A percentile compares a stretch with the other conserved stretches of the same genome.
phyloP scores from a whole-genome alignment of 1,139 yeast species.

The Maudiozyma humilis region DNA sequence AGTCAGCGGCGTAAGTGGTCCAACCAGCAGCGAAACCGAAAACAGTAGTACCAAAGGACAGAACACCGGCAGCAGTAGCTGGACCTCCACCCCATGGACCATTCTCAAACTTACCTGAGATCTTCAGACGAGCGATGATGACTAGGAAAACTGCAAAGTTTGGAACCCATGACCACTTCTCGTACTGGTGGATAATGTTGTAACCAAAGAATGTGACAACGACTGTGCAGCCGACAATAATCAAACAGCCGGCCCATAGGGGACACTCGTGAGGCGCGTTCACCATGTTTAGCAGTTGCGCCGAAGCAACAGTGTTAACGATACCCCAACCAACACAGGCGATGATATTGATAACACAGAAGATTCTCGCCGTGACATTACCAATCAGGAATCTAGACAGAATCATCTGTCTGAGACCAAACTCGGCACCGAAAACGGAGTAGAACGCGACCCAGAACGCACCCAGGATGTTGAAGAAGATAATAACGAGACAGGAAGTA shows the following conservation, averaged over 20 bases:
- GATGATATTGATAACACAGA: conserved; percentile 67
- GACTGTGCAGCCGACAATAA: conserved; percentile 59
- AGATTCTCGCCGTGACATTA: conserved; percentile 61
- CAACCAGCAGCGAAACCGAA: conserved; percentile 91
- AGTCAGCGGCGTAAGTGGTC: conserved; percentile 88
- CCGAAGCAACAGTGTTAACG: conserved; percentile 84
- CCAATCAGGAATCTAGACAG: conserved; percentile 74
- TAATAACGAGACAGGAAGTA: conserved; percentile 44
- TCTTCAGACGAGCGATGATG: conserved; percentile 67
- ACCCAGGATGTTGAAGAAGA: conserved; percentile 69
- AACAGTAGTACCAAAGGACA: conserved; percentile 75
- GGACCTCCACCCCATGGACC: conserved; percentile 37
- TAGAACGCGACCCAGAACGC: conserved; percentile 70
- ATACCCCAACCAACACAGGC: conserved; percentile 96
- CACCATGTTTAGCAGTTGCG: conserved; percentile 72
- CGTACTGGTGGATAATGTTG: conserved; percentile 17
- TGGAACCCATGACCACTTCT: conserved; percentile 45
- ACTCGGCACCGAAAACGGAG: conserved; percentile 72
- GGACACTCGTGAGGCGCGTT: conserved; percentile 54
- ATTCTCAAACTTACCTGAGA: conserved; percentile 47
- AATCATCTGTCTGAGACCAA: conserved; percentile 83
- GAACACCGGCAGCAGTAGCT: conserved; percentile 62
- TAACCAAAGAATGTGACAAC: conserved; percentile 77
- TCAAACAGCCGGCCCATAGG: conserved; percentile 83
- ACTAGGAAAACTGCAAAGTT: conserved; percentile 61